These are phyloP conservation scores for Penicillium sp. DNA, from an alignment of 2,329 filamentous ascomycete species.

Conservation along the genomic window DNA sequence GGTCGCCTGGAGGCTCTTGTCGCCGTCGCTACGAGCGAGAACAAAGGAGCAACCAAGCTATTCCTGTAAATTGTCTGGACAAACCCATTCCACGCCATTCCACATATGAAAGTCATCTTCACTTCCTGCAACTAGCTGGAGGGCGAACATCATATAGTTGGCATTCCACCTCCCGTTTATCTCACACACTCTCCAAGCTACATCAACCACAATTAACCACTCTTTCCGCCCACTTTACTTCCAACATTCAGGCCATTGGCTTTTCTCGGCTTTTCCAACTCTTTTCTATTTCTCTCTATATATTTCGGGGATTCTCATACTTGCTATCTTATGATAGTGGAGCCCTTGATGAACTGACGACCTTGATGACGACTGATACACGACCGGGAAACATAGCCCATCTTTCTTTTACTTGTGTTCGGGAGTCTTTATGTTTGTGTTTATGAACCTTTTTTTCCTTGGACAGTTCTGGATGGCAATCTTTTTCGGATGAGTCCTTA, in stretches of 20 bases:
- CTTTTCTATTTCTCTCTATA: constrained; percentile 17
- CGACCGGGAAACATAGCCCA: constrained; percentile 20
- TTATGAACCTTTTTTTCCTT: constrained; percentile 2
- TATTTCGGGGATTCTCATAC: constrained; percentile 15
- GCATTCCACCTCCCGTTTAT: background rate
- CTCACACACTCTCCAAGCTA: background rate
- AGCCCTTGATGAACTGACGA: constrained; percentile 37
- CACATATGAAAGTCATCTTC: constrained; percentile 7
- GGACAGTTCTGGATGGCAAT: constrained; percentile 12
- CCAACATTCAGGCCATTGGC: background rate
- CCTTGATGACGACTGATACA: constrained; percentile 36
- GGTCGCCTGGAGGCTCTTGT: constrained; percentile 51
- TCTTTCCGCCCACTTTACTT: background rate
- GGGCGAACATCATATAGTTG: constrained; percentile 2
- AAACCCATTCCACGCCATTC: constrained; percentile 7
- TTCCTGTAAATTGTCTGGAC: constrained; percentile 26
- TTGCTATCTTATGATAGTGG: constrained; percentile 13
- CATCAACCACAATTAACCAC: background rate
- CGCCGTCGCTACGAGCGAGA: constrained; percentile 50
- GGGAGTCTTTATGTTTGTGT: constrained; percentile 29
- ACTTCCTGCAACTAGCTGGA: constrained; percentile 10
- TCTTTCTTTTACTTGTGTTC: constrained; percentile 21
- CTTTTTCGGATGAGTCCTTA: constrained; percentile 13
- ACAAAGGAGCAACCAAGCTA: constrained; percentile 37
- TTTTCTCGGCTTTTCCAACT: background rate